Percentiles rank a stretch among this genome's conserved stretches.
These are phyloP conservation scores for Lactarius pseudohatsudake DNA, from an alignment of 768 basidiomycete genomes.

Conservation along the genomic window DNA sequence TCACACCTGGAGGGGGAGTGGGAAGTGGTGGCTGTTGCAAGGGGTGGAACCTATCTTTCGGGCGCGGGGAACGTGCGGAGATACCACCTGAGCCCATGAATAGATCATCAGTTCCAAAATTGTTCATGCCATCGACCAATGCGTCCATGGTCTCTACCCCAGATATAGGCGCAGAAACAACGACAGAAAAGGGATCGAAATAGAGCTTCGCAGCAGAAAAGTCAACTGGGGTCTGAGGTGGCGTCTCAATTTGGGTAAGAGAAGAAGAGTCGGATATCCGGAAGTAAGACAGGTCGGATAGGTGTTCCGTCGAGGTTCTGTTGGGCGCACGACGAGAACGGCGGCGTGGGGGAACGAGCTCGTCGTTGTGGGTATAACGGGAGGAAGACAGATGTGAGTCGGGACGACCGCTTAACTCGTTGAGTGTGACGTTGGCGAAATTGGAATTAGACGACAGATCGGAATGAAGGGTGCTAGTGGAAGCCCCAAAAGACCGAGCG, in stretches of 20 bases:
- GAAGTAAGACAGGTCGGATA: slow-evolving; percentile 35
- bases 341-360: slow-evolving; percentile 19
- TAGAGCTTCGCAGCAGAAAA: slow-evolving; percentile 39
- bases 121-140: slow-evolving; percentile 87
- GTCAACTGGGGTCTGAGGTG: slow-evolving; percentile 66
- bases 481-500: slow-evolving; percentile 12
- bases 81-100: slow-evolving; percentile 41
- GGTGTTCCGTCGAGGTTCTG: slow-evolving; percentile 18
- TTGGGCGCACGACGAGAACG: slow-evolving; percentile 20
- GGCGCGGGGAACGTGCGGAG: slow-evolving; percentile 53
- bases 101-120: slow-evolving; percentile 54
- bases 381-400: slow-evolving; percentile 14
- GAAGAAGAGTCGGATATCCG: slow-evolving; percentile 68
- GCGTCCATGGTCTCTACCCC: slow-evolving; percentile 90
- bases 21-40: slow-evolving; percentile 83
- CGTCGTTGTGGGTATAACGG: slow-evolving; percentile 13
- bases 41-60: slow-evolving; percentile 58
- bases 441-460: slow-evolving; percentile 27
- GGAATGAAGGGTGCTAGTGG: slow-evolving; percentile 14
- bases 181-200: slow-evolving; percentile 44
- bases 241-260: slow-evolving; percentile 61
- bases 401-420: slow-evolving; percentile 10
- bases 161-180: slow-evolving; percentile 73
- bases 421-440: slow-evolving; percentile 15
- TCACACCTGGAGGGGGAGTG: slow-evolving; percentile 76